These are phyloP conservation scores for Calvatia gigantea DNA, from an alignment of 768 basidiomycete genomes.

Conservation along the genomic window DNA sequence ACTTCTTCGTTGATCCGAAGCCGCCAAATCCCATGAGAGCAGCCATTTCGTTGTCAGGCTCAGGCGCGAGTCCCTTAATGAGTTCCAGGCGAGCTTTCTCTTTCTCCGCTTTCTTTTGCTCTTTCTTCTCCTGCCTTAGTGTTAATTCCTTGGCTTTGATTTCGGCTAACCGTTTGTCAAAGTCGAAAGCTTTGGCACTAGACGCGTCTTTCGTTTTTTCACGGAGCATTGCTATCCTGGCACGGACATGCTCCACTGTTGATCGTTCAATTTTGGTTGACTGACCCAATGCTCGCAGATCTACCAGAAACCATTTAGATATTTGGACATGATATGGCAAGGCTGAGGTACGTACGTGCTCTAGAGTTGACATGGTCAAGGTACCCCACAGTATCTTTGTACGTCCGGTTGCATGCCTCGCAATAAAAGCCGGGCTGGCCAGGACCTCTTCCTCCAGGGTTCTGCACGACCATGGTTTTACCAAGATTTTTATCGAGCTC, in stretches of 20 bases:
- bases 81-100: constrained; percentile 68
- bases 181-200: constrained; percentile 89
- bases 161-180: constrained; percentile 83
- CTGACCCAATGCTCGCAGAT: constrained; percentile 92
- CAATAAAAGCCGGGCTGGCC: constrained; percentile 95
- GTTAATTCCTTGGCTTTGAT: constrained; percentile 71
- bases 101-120: constrained; percentile 75
- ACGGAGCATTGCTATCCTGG: constrained; percentile 82
- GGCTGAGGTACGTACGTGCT: constrained; percentile 61
- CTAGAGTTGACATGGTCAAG: constrained; percentile 95
- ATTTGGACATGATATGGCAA: neutral
- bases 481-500: constrained; percentile 93
- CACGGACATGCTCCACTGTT: constrained; percentile 88
- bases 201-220: constrained; percentile 85
- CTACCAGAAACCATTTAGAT: constrained; percentile 36
- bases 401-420: constrained; percentile 85
- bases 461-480: constrained; percentile 94
- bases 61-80: constrained; percentile 44
- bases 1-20: constrained; percentile 86
- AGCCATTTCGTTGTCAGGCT: constrained; percentile 63
- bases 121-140: constrained; percentile 69
- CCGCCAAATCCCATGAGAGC: constrained; percentile 90
- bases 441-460: constrained; percentile 75
- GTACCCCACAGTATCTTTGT: constrained; percentile 93
- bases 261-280: constrained; percentile 89